phyloP scores from a whole-genome alignment of 768 basidiomycete species.

The Mycena vulgaris region DNA sequence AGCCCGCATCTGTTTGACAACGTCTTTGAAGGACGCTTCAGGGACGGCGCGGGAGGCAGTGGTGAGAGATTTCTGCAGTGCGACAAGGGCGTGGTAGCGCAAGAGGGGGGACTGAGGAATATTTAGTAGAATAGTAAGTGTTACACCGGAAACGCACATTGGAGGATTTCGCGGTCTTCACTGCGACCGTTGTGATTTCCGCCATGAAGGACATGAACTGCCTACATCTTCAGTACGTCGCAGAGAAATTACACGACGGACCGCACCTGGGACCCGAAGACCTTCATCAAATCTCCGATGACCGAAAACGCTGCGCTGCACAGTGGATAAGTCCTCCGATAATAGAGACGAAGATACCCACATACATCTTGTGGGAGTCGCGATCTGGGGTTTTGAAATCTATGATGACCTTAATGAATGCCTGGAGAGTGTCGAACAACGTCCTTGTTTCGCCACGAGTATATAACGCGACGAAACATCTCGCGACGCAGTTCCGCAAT shows the following conservation, averaged over 20 bases:
- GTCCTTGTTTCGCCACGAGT: slow-evolving; percentile 86
- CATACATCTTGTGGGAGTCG: slow-evolving; percentile 79
- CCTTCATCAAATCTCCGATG: slow-evolving; percentile 90
- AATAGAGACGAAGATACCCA: slow-evolving; percentile 9
- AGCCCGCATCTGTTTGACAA: slow-evolving; percentile 85
- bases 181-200: slow-evolving; percentile 78
- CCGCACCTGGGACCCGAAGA: slow-evolving; percentile 87
- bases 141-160: slow-evolving; percentile 62
- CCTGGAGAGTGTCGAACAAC: slow-evolving; percentile 89
- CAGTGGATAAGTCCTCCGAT: slow-evolving; percentile 10
- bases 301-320: slow-evolving; percentile 87
- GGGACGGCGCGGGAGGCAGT: slow-evolving; percentile 89
- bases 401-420: slow-evolving; percentile 79
- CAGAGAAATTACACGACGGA: not conserved
- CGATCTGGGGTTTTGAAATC: slow-evolving; percentile 80
- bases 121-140: slow-evolving; percentile 11
- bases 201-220: slow-evolving; percentile 97
- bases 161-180: slow-evolving; percentile 82
- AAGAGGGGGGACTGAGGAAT: slow-evolving; percentile 78
- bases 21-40: slow-evolving; percentile 84
- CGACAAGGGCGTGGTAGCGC: slow-evolving; percentile 83
- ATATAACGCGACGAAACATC: slow-evolving; percentile 84
- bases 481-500: slow-evolving; percentile 81
- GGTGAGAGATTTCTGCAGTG: slow-evolving; percentile 84
- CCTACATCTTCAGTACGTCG: slow-evolving; percentile 9